Evolutionary conservation across 495 filamentous ascomycete species (phyloP).

Genomic region (Xylaria longipes): DNA sequence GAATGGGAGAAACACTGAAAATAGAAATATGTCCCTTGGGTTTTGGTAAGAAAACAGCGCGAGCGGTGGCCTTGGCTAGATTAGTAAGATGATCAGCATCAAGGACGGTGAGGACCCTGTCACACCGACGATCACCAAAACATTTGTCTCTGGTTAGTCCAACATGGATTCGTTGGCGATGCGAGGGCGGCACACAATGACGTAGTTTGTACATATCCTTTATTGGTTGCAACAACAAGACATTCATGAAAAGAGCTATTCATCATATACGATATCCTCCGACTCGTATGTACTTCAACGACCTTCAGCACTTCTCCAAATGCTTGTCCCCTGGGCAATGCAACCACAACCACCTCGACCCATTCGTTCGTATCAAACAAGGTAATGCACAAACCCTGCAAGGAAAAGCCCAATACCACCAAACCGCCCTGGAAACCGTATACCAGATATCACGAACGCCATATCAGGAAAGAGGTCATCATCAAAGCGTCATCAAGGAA

Average conservation of each 20-base stretch:
- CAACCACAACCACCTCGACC: not conserved
- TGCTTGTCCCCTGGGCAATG: not conserved
- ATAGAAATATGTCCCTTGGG: not conserved
- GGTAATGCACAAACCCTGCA: not conserved
- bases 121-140: constrained; percentile 5
- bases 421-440: not conserved
- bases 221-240: constrained; percentile 12
- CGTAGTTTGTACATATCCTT: constrained; percentile 15
- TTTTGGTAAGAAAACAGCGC: not conserved
- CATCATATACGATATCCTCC: constrained; percentile 40
- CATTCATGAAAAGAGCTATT: constrained; percentile 28
- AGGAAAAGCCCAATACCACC: not conserved
- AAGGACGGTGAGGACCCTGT: not conserved
- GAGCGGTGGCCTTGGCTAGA: not conserved
- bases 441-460: constrained; percentile 14
- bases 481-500: constrained; percentile 17
- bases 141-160: not conserved
- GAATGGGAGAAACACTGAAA: not conserved
- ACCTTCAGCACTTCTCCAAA: constrained; percentile 1
- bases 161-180: not conserved
- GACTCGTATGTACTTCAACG: constrained; percentile 5
- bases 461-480: not conserved
- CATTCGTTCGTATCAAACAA: not conserved
- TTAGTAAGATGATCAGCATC: not conserved
- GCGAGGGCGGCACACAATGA: not conserved